phyloP scores from a whole-genome alignment of 176 grass and related monocot genomes.

The Ananas comosus region DNA sequence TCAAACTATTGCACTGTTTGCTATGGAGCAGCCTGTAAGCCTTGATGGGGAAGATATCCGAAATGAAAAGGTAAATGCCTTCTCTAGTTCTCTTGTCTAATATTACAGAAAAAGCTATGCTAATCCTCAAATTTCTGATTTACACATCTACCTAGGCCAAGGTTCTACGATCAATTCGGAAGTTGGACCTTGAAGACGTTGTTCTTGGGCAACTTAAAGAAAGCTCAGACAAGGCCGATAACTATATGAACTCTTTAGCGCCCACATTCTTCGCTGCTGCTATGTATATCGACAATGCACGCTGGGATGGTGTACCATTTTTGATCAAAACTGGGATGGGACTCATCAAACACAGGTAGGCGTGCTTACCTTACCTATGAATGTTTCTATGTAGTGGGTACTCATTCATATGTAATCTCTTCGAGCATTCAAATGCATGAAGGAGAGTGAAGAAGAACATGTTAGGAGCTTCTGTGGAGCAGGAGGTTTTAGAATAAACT shows the following conservation, averaged over 20 bases:
- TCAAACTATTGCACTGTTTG: slow-evolving; percentile 84
- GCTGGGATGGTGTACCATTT: slow-evolving; percentile 96
- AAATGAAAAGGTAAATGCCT: slow-evolving; percentile 71
- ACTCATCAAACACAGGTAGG: slow-evolving; percentile 73
- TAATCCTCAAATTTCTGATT: background rate
- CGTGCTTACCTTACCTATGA: background rate
- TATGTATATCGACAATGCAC: slow-evolving; percentile 90
- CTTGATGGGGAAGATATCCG: slow-evolving; percentile 94
- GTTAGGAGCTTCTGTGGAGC: no score
- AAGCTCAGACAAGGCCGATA: slow-evolving; percentile 36
- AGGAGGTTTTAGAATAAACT: no score
- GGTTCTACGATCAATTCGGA: slow-evolving; percentile 80
- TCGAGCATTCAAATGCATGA: background rate
- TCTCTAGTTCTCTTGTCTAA: no score
- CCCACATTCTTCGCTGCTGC: slow-evolving; percentile 87
- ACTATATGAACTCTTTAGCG: slow-evolving; percentile 67
- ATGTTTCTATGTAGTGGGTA: background rate
- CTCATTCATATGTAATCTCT: background rate
- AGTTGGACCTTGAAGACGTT: slow-evolving; percentile 28
- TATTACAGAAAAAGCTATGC: background rate
- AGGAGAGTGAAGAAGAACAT: background rate
- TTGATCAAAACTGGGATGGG: slow-evolving; percentile 90
- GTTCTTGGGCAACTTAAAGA: slow-evolving; percentile 58
- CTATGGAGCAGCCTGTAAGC: slow-evolving; percentile 87
- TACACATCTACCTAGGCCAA: slow-evolving; percentile 45